phyloP scores from a whole-genome alignment of 108 stramenopile species.

The Asterionellopsis glacialis region DNA sequence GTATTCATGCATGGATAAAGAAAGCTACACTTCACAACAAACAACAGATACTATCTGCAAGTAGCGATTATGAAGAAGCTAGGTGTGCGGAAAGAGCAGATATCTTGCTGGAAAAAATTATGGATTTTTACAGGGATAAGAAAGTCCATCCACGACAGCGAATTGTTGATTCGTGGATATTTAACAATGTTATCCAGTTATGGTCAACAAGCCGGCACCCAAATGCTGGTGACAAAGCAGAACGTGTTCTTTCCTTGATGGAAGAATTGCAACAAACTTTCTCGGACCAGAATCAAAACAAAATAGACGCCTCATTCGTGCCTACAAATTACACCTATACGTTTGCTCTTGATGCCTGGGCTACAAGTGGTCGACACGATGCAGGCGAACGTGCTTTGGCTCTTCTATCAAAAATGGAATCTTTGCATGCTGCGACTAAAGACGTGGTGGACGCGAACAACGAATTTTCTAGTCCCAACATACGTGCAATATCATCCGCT shows the following conservation, averaged over 20 bases:
- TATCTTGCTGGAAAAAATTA: too few species aligned
- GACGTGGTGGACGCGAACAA: neutral
- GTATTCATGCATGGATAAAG: too few species aligned
- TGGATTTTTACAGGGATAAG: neutral
- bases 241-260: slow-evolving; percentile 7
- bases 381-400: neutral
- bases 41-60: too few species aligned
- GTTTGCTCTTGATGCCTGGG: slow-evolving; percentile 4
- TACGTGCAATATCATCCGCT: too few species aligned
- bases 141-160: slow-evolving; percentile 3
- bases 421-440: neutral
- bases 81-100: too few species aligned
- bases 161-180: neutral
- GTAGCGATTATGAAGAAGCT: too few species aligned
- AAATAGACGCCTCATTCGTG: neutral
- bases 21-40: too few species aligned
- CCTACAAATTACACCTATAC: slow-evolving; percentile 5
- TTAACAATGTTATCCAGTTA: slow-evolving; percentile 4
- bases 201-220: slow-evolving; percentile 4
- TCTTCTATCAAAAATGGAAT: neutral
- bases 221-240: neutral
- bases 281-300: neutral
- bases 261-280: neutral
- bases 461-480: neutral
- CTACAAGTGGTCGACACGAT: neutral